Evolutionary conservation across 306 rosid species (phyloP).

Genomic region (Vigna unguiculata): DNA sequence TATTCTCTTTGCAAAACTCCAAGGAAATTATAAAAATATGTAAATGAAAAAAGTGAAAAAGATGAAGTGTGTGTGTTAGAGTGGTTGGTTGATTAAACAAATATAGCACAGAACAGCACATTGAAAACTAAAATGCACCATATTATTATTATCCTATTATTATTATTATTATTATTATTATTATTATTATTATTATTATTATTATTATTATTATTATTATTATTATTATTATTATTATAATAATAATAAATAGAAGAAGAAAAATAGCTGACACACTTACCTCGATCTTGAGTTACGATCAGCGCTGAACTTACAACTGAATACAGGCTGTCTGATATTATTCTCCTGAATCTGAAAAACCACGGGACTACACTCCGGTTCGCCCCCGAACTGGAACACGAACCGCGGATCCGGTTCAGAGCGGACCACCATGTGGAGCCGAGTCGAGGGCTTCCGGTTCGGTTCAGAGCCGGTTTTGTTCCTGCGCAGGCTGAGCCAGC

Average conservation of each 20-base stretch:
- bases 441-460: constrained; percentile 53
- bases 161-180: too few species aligned
- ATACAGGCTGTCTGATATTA: constrained; percentile 84
- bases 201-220: too few species aligned
- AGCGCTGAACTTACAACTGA: constrained; percentile 91
- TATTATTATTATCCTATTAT: too few species aligned
- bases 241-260: not conserved
- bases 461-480: constrained; percentile 33
- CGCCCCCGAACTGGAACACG: constrained; percentile 89
- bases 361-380: constrained; percentile 96
- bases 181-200: too few species aligned
- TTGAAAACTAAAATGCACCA: not conserved
- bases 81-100: not conserved
- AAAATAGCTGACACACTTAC: constrained; percentile 37
- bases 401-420: constrained; percentile 90
- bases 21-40: too few species aligned
- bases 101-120: not conserved
- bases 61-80: not conserved
- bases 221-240: too few species aligned
- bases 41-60: too few species aligned
- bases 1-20: too few species aligned
- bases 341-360: constrained; percentile 88
- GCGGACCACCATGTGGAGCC: constrained; percentile 70
- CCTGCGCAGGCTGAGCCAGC: constrained; percentile 75
- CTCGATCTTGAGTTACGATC: constrained; percentile 84